Evolutionary conservation across 2,329 filamentous ascomycete species (phyloP).

Genomic region (Colletotrichum noveboracense): DNA sequence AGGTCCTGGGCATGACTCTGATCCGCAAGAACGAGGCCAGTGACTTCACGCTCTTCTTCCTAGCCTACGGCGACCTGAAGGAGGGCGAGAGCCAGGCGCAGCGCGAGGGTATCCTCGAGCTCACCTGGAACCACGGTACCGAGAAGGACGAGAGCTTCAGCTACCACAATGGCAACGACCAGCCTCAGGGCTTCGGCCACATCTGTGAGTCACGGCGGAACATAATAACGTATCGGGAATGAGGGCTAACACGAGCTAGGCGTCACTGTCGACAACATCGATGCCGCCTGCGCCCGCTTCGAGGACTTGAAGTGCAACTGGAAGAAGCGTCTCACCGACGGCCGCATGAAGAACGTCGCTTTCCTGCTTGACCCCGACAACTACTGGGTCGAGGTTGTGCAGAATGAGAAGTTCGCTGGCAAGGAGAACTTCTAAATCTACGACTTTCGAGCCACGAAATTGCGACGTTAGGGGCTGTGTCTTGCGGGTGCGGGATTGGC

Average conservation of each 20-base stretch:
- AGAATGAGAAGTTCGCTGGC: constrained; percentile 73
- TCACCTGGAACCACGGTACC: constrained; percentile 85
- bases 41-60: constrained; percentile 90
- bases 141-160: constrained; percentile 84
- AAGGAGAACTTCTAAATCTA: constrained; percentile 55
- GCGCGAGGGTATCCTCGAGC: constrained; percentile 84
- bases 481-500: neutral
- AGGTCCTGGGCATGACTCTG: constrained; percentile 87
- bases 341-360: constrained; percentile 90
- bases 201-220: constrained; percentile 66
- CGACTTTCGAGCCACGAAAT: neutral
- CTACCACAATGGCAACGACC: constrained; percentile 91
- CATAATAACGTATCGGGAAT: neutral
- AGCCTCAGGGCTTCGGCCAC: constrained; percentile 94
- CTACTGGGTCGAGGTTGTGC: constrained; percentile 83
- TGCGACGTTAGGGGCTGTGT: neutral
- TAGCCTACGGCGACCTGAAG: constrained; percentile 70
- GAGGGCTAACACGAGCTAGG: constrained; percentile 43
- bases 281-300: constrained; percentile 85
- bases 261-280: constrained; percentile 85
- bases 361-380: constrained; percentile 89
- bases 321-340: constrained; percentile 96
- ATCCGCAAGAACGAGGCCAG: constrained; percentile 75
- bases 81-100: constrained; percentile 63
- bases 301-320: constrained; percentile 83